Percentiles rank a stretch among this genome's conserved stretches.
Conservation (phyloP, 2,329 filamentous ascomycete species). For the Blumeria graminis region DNA sequence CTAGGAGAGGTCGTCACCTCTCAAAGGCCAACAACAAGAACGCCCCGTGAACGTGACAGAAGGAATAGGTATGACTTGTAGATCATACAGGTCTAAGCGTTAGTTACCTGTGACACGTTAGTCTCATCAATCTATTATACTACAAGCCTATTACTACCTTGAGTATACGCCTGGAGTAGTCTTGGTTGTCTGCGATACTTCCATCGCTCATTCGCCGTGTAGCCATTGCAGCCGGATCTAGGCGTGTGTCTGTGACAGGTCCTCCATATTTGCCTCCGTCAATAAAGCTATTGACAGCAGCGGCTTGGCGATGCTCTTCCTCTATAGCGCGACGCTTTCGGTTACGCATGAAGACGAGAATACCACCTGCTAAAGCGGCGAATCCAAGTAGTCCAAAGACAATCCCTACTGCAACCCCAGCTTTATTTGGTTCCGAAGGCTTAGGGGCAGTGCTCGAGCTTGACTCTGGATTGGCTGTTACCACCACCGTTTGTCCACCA, state of each 20-base stretch:
- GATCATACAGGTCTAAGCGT: background rate
- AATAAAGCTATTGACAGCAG: conserved; percentile 55
- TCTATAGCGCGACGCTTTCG: conserved; percentile 56
- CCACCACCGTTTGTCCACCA: conserved; percentile 12
- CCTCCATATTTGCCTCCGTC: conserved; percentile 35
- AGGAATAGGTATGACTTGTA: background rate
- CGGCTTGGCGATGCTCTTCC: conserved; percentile 63
- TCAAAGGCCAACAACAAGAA: background rate
- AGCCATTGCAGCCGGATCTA: conserved; percentile 64
- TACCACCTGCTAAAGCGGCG: conserved; percentile 38
- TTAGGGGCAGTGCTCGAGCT: conserved; percentile 3
- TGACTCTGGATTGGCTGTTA: conserved; percentile 8
- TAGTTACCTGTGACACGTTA: background rate
- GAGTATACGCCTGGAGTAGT: conserved; percentile 87
- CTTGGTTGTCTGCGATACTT: conserved; percentile 90
- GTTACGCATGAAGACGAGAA: conserved; percentile 51
- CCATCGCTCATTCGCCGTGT: conserved; percentile 74
- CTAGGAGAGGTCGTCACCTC: background rate
- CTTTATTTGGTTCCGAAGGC: conserved; percentile 22
- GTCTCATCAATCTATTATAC: background rate
- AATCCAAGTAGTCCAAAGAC: conserved; percentile 61
- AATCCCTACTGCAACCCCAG: conserved; percentile 65
- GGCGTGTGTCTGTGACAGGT: conserved; percentile 58
- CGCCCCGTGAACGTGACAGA: background rate
- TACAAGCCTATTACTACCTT: conserved; percentile 32